Evolutionary conservation across 352 stramenopile species (phyloP).

Genomic region (Globisporangium cystogenes): DNA sequence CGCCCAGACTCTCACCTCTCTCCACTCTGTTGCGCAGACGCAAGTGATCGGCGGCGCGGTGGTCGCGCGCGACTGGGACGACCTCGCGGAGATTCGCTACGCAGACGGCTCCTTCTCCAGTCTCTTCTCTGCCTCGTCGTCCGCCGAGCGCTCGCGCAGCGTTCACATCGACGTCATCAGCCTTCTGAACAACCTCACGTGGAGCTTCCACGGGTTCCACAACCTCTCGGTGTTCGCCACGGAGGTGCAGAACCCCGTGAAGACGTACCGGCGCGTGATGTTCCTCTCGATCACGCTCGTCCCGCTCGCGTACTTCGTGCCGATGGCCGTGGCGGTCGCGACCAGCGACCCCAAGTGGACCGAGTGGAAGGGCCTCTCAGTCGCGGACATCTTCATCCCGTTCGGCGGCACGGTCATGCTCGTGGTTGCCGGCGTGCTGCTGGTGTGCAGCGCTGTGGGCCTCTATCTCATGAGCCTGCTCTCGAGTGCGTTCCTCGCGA

Average conservation of each 20-base stretch:
- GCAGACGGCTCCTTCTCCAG: slow-evolving; percentile 10
- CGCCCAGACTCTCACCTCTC: neutral
- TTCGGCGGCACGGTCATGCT: slow-evolving; percentile 29
- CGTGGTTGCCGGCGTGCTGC: slow-evolving; percentile 25
- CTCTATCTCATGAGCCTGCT: slow-evolving; percentile 42
- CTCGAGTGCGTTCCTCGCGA: slow-evolving; percentile 45
- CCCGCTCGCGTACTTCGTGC: slow-evolving; percentile 41
- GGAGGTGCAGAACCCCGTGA: slow-evolving; percentile 27
- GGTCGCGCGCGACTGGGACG: slow-evolving; percentile 26
- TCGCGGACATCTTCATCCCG: slow-evolving; percentile 26
- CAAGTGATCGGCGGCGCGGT: slow-evolving; percentile 32
- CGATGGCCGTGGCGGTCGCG: slow-evolving; percentile 26
- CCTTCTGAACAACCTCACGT: slow-evolving; percentile 35
- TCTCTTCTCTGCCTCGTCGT: neutral
- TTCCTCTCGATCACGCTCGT: slow-evolving; percentile 29
- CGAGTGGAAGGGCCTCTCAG: slow-evolving; percentile 29
- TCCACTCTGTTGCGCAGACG: slow-evolving; percentile 14
- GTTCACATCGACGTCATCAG: slow-evolving; percentile 17
- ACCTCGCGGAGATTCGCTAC: slow-evolving; percentile 25
- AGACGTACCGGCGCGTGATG: slow-evolving; percentile 38
- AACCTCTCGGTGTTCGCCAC: slow-evolving; percentile 49
- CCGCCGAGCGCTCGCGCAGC: neutral
- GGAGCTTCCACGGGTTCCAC: slow-evolving; percentile 51
- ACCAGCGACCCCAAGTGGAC: slow-evolving; percentile 37
- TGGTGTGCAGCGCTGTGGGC: slow-evolving; percentile 28